phyloP scores from a whole-genome alignment of 768 basidiomycete genomes.

The Tulasnella sp. region DNA sequence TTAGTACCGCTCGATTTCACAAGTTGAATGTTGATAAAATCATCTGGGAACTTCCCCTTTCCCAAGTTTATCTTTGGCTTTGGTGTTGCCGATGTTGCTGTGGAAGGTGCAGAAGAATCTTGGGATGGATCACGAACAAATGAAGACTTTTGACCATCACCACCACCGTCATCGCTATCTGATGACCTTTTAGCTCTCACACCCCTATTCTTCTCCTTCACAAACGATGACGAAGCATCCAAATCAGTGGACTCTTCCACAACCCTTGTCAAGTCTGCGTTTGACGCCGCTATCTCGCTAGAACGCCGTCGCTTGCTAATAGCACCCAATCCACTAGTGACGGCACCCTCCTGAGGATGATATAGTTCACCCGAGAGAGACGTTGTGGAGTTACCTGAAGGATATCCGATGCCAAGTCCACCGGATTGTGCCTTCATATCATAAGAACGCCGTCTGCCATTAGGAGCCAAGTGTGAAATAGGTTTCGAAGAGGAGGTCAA shows the following conservation, averaged over 20 bases:
- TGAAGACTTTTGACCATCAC: too few relatives aligned
- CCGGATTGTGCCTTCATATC: conserved; percentile 7
- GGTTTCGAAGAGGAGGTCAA: not conserved
- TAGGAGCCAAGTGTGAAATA: too few relatives aligned
- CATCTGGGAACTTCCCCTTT: conserved; percentile 76
- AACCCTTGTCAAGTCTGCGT: conserved; percentile 57
- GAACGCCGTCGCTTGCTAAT: too few relatives aligned
- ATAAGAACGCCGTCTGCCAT: not conserved
- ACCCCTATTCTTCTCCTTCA: not conserved
- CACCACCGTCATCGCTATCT: not conserved
- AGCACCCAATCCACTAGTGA: too few relatives aligned
- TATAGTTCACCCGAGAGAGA: too few relatives aligned
- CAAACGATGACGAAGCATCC: conserved; percentile 11
- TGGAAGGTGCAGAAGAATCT: too few relatives aligned
- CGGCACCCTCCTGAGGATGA: too few relatives aligned
- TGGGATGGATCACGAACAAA: too few relatives aligned
- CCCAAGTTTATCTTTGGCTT: conserved; percentile 47
- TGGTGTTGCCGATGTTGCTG: too few relatives aligned
- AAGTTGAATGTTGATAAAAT: conserved; percentile 48
- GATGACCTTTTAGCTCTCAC: conserved; percentile 3
- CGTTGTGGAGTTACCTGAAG: too few relatives aligned
- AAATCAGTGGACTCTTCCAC: conserved; percentile 39
- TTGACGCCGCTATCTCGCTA: conserved; percentile 47
- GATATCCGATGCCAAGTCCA: too few relatives aligned
- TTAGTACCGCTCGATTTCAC: too few relatives aligned